Evolutionary conservation across 306 rosid genomes (phyloP), one percentile per base, ranked within the genome.

Genomic region (Rosa lucieae): DNA sequence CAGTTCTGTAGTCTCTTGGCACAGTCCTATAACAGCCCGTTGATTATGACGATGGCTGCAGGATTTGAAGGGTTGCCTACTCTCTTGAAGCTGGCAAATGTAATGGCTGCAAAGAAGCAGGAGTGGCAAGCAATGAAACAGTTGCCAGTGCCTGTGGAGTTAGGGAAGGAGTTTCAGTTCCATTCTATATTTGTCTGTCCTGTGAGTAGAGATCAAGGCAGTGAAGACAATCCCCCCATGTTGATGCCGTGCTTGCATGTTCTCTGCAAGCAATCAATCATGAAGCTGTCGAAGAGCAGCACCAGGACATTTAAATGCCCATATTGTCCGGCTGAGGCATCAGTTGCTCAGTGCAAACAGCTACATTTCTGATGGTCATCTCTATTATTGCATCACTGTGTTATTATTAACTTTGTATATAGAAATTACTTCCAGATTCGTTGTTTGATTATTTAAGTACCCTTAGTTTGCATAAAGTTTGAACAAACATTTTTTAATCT

Each of bases 171-270:
- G 78, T 91, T 91, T 86, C 94, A 91, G 87, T 93, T 91, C 80
- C 98, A 93, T 83, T 93, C 98, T 0, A 87, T 91, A 72, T 91
- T 91, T 78, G 98, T 91, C 37, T 93, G 98, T 87, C 98, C 97
- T 5, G 98, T 93, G 78, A 91, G 94, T 71, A 85, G 94, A 83
- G 98, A 93, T 49, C 97, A 91, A 86, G 84, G 86, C 35, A 91
- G 92, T 52, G 93, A 91, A 11, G 98, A 91, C 82, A 93, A 93
- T 88, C 97, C 94, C 17, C 93, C 98, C 3, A 88, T 91, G 97
- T 56, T 91, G 82, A 83, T 93, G 84, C 94, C 98, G 11, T 93
- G 98, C 77, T 86, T 87, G 59, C 98, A 93, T 67, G 98, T 89
- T 81, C 98, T 93, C 56, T 93, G 97, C 90, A 89, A 89, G 87